Base-by-base conservation (phyloP, 345 rosid genomes). In the Physaria fendleri region DNA sequence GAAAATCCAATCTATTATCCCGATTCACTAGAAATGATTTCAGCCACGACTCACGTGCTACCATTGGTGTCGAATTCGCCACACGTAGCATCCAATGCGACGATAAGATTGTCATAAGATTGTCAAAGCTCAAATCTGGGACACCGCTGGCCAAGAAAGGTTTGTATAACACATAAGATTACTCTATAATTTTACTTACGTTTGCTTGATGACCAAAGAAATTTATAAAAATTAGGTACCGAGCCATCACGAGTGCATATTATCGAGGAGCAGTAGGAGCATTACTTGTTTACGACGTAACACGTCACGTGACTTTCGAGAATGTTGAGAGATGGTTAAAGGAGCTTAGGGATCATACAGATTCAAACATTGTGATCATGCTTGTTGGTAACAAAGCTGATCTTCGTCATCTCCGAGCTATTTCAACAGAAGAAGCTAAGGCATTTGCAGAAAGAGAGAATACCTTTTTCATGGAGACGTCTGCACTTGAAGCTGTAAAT, bases 101-200 rank as follows among this genome's bases (percentile, higher is more conserved):
- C 20, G 97, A 87, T 22, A 87, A 90, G 72, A 81, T 83, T 33
- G 81, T 90, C 42, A 87, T n/a, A n/a, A n/a, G n/a, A n/a, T n/a
- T n/a, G n/a, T n/a, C n/a, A n/a, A 87, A 65, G 97, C 95, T 22
- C 97, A 90, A 83, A 87, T 87, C 64, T 90, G 97, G 95, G 97
- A 90, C 53, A 85, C 95, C 0, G 97, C 97, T 6, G 97, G 97
- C 10, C 97, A 90, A 69, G 97, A 90, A 73, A 83, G 95, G 87
- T 28, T n/a, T n/a, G n/a, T n/a, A n/a, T n/a, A n/a, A n/a, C n/a
- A n/a, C n/a, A n/a, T n/a, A n/a, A n/a, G n/a, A n/a, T n/a, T n/a
- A n/a, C n/a, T n/a, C n/a, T n/a, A 10, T 5, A 29, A 10, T 17
- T 17, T 10, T 16, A 29, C 29, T 28, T 28, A 16, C 23, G 5